Evolutionary conservation across 169 alveolate species (phyloP), one percentile per base, ranked within the genome.

Genomic region (Plasmodium billcollinsi): DNA sequence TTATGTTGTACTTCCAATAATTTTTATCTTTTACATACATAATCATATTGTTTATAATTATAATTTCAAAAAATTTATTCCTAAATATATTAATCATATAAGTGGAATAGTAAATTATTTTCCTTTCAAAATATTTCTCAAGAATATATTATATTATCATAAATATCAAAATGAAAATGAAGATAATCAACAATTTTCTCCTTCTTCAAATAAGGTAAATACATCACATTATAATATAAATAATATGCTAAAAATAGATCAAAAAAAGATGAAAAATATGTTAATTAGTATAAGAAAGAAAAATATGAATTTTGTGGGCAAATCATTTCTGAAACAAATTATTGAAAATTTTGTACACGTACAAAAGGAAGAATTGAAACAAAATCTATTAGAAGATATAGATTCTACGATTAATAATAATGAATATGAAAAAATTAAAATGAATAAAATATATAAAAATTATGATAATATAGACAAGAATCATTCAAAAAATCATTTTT

Each of bases 71-170:
- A 56, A 43, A 58, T 73, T 73, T 21, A 56, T 73, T 33, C 86
- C 86, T 1, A 43, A 26, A 15, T 73, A 50, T 54, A 56, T 73
- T 12, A 26, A 14, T 21, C 54, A 45, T 54, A 54, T 73, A 52
- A 59, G 20, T 33, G 86, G 86, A 47, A 73, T 73, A 3, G 45
- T 73, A 54, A 12, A 73, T 11, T 59, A 47, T n/a, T 39, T 73
- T 39, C 86, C 86, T 21, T 73, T 73, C 58, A 45, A 56, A 52
- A 54, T 73, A 54, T 62, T 73, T 73, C 58, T 73, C 11, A 73
- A 73, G 9, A 45, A 45, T 18, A n/a, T 20, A 8, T 56, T 56
- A 56, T 56, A 56, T 6, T 56, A 56, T 56, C 24, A 56, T 56
- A 56, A 56, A 56, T 56, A 21, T 56, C 33, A 8, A 56, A 4